phyloP scores from a whole-genome alignment of 1,284 basidiomycete species.

The Leccinum olivaceoglutinosum region DNA sequence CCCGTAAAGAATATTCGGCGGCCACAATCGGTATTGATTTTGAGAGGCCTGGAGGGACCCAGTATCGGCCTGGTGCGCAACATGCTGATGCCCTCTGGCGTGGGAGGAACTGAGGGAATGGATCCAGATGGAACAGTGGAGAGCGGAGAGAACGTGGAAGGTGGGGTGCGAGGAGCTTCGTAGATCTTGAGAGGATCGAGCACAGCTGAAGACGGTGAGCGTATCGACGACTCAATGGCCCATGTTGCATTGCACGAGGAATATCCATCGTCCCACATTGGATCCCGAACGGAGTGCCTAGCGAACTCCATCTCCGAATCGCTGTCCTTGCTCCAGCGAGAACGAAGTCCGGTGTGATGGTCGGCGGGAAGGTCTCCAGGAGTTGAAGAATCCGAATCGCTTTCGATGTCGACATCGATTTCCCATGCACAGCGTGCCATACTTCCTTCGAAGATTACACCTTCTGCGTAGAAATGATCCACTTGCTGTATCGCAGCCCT shows the following conservation, averaged over 20 bases:
- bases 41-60: slow-evolving; percentile 42
- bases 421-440: slow-evolving; percentile 82
- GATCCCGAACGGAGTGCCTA: slow-evolving; percentile 35
- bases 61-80: slow-evolving; percentile 30
- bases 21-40: slow-evolving; percentile 54
- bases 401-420: slow-evolving; percentile 61
- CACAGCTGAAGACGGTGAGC: slow-evolving; percentile 27
- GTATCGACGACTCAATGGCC: slow-evolving; percentile 38
- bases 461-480: slow-evolving; percentile 64
- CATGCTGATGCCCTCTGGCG: slow-evolving; percentile 46
- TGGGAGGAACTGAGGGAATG: slow-evolving; percentile 41
- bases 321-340: slow-evolving; percentile 64
- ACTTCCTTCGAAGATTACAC: slow-evolving; percentile 73
- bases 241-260: slow-evolving; percentile 38
- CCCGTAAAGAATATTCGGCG: slow-evolving; percentile 49
- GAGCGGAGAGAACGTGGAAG: slow-evolving; percentile 35
- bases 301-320: slow-evolving; percentile 61
- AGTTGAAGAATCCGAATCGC: slow-evolving; percentile 44
- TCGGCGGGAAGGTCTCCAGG: slow-evolving; percentile 26
- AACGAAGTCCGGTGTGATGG: slow-evolving; percentile 32
- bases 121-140: slow-evolving; percentile 35
- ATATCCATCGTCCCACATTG: slow-evolving; percentile 36
- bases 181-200: slow-evolving; percentile 32
- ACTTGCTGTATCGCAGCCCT: slow-evolving; percentile 66
- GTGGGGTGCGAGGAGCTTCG: slow-evolving; percentile 30